Base-by-base conservation (phyloP, 2,329 filamentous ascomycete species). In the Aspergillus vadensis region DNA sequence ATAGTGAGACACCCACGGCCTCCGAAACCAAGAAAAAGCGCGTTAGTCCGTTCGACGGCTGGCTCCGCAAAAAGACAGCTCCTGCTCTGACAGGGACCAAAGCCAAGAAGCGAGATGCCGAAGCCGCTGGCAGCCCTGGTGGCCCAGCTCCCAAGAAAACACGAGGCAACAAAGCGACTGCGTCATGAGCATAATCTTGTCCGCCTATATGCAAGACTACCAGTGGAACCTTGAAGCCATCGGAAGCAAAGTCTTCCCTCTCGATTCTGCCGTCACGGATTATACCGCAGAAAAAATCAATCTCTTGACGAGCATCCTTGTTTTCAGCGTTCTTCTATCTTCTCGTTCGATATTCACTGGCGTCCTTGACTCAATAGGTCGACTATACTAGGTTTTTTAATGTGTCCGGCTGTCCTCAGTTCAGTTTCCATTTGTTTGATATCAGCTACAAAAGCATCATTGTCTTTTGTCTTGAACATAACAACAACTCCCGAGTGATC, bases 41-140 rank as follows among this genome's bases (percentile, higher is more conserved):
- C 47, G 66, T 69, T 30, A 79, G 75, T 58, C 77, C 78, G 3
- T 80, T 80, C 61, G 72, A 75, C 59, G 68, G 69, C 17, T 80
- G 78, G 78, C 65, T 70, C 49, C 71, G 76, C 19, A 76, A 74
- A 65, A 77, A 79, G 63, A 67, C 72, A 65, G 67, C 65, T 19
- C 65, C 69, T 49, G 67, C 68, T 5, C 67, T 65, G 7, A 57
- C 59, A 10, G 64, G 65, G n/a, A 58, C 67, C 15, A 71, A 70
- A 52, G 60, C 72, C 15, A 74, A 72, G 63, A 79, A 79, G 62
- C 69, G 76, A 58, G 73, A 74, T 19, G 72, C 69, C 15, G 73
- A 73, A 47, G 30, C 65, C 36, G 64, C 68, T 53, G 69, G 67
- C 44, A 69, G 64, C 50, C 67, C 64, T 9, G 63, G 63, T 61